Evolutionary conservation across 2,329 filamentous ascomycete species (phyloP), one percentile per base, ranked within the genome.

Genomic region (Penicillium sp.): DNA sequence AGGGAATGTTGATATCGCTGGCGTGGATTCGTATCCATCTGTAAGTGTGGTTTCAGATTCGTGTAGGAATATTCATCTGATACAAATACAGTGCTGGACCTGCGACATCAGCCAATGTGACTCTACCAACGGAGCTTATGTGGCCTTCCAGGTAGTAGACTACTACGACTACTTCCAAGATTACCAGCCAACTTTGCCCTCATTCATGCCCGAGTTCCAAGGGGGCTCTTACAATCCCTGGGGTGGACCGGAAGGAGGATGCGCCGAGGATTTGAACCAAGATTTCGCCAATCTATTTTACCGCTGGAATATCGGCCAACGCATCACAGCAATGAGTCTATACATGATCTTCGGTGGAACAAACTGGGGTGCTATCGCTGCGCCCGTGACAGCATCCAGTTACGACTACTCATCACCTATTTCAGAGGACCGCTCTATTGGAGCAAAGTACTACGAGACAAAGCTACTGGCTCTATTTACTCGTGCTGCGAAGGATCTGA

Each of bases 341-440:
- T 88, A 88, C 67, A 88, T 88, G 84, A 72, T 86, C 51, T 88
- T 81, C 52, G 86, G 86, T 4, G 86, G 86, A 2, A 88, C 86
- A 0, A 86, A 84, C 59, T 87, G 84, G 84, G 85, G 85, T 5
- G 81, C 80, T 48, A 73, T 86, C 29, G 81, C 84, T 13, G 79
- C 80, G 4, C 84, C 85, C 0, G 80, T 83, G 1, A 84, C 84
- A 29, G 84, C 80, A 1, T 84, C 82, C 3, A 86, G 82, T 31
- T 88, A 88, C 61, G 86, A 88, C 66, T 88, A 88, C 67, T 84
- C 82, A 5, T 82, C 84, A 4, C 84, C 85, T 0, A 84, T 88
- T 16, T 82, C 81, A 1, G 84, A 86, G 65, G 82, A 82, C 62
- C 79, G 85, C 13, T 74, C 75, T 10, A 82, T 87, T 21, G 80